Percentiles rank a stretch among this genome's conserved stretches.
Evolutionary conservation across 129 eudicot species (phyloP).

Genomic region (Pulicaria dysenterica): DNA sequence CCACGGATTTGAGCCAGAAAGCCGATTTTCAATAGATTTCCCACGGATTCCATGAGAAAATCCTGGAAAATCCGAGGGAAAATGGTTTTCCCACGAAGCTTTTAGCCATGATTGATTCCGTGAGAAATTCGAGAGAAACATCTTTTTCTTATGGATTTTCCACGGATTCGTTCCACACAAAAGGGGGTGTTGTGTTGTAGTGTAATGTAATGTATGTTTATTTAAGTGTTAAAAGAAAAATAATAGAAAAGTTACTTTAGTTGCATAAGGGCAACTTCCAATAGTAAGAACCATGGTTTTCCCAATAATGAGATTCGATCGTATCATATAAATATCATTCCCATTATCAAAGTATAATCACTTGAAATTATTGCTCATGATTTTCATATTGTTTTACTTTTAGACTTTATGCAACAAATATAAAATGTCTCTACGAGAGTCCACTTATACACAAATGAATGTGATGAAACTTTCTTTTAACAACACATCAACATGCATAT

Average conservation of each 20-base stretch:
- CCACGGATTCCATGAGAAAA: no score
- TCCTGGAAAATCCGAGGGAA: no score
- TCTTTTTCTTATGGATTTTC: no score
- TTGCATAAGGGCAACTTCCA: slow-evolving; percentile 36
- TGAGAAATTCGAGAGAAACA: no score
- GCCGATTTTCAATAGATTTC: no score
- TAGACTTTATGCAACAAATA: slow-evolving; percentile 32
- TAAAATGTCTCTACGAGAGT: slow-evolving; percentile 42
- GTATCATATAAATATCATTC: slow-evolving; percentile 3
- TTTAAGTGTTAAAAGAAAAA: no score
- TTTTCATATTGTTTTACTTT: slow-evolving; percentile 45
- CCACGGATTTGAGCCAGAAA: no score
- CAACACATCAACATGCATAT: slow-evolving; percentile 29
- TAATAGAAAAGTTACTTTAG: neutral
- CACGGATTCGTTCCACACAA: no score
- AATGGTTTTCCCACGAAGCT: no score
- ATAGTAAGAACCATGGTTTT: slow-evolving; percentile 42
- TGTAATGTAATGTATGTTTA: no score
- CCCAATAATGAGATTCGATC: slow-evolving; percentile 44
- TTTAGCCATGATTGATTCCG: no score
- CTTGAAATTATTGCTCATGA: slow-evolving; percentile 66
- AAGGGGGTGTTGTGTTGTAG: no score
- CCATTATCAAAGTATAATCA: slow-evolving; percentile 57
- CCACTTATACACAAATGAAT: slow-evolving; percentile 39
- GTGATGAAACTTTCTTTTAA: slow-evolving; percentile 32